phyloP scores from a whole-genome alignment of 2,329 filamentous ascomycete genomes.

The Fusarium redolens region DNA sequence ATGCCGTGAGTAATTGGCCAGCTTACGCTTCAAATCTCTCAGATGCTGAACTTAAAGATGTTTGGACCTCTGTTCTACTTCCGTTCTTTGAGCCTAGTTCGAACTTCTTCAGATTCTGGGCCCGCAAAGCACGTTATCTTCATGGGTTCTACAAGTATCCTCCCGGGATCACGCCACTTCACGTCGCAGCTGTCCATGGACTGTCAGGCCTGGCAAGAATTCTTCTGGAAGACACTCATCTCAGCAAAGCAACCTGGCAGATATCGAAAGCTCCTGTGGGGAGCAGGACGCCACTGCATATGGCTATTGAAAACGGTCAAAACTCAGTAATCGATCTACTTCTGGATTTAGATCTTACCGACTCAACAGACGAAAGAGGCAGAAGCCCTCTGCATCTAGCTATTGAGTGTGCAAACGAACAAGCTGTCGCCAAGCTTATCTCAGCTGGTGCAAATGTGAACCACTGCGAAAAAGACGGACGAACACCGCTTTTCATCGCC shows the following conservation, averaged over 20 bases:
- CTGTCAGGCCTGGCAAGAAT: accelerated
- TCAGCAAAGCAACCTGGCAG: background rate
- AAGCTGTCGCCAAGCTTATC: accelerated
- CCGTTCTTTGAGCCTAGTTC: background rate
- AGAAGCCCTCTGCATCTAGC: background rate
- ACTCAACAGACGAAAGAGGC: background rate
- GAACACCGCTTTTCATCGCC: background rate
- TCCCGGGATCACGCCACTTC: background rate
- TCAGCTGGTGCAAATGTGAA: background rate
- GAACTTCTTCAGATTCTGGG: background rate
- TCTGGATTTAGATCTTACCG: background rate
- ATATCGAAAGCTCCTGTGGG: background rate
- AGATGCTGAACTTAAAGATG: accelerated
- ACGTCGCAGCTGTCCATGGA: background rate
- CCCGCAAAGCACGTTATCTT: background rate
- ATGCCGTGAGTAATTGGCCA: background rate
- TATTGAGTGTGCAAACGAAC: background rate
- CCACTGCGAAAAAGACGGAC: background rate
- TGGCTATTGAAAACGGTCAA: background rate
- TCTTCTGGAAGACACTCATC: accelerated
- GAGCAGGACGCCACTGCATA: background rate
- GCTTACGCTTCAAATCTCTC: accelerated
- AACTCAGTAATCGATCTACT: background rate
- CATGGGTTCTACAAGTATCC: background rate
- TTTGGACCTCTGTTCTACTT: accelerated